Evolutionary conservation across 352 stramenopile species (phyloP), one percentile per base, ranked within the genome.

Genomic region (Pythium pyrilobum): DNA sequence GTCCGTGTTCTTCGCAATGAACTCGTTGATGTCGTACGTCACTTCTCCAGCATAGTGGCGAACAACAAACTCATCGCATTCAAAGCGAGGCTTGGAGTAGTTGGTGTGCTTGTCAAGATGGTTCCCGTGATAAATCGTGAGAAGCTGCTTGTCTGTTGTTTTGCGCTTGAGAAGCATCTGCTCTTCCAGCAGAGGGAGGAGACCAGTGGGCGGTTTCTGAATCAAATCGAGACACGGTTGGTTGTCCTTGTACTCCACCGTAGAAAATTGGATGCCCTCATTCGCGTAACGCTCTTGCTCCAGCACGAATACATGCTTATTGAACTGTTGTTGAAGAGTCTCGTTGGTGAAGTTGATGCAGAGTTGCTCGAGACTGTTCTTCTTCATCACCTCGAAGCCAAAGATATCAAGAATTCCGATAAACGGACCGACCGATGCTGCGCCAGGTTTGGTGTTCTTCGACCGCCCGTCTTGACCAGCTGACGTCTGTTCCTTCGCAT

Each of bases 291-390:
- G 69, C 46, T 90, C 79, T 43, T 94, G 79, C 43, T 94, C 83
- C 1, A 92, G 55, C 33, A 91, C 80, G 42, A 94, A 94, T 8
- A 92, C 79, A 51, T 96, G 82, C 43, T 86, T 81, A 62, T 95
- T 96, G 61, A 96, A 96, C 46, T 92, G 85, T 53, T 93, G 83
- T 52, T 96, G 87, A 7, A 96, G 66, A 31, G 78, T 94, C 64
- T 96, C 87, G 64, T 96, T 96, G 23, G 84, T 91, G 52, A 94
- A 96, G 55, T 96, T 96, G 67, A 96, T 96, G 53, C 86, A 94
- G 5, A 96, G 60, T 46, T 96, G 87, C 63, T 96, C 87, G 11
- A 96, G 69, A 32, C 76, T 92, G 67, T 96, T 96, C 36, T 67
- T 73, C 45, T 83, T 66, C 80, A 96, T 92, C 18, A 87, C 83